A percentile compares a stretch with the other conserved stretches of the same genome.
Evolutionary conservation across 495 filamentous ascomycete species (phyloP).

Genomic region (Penicillium nucicola): DNA sequence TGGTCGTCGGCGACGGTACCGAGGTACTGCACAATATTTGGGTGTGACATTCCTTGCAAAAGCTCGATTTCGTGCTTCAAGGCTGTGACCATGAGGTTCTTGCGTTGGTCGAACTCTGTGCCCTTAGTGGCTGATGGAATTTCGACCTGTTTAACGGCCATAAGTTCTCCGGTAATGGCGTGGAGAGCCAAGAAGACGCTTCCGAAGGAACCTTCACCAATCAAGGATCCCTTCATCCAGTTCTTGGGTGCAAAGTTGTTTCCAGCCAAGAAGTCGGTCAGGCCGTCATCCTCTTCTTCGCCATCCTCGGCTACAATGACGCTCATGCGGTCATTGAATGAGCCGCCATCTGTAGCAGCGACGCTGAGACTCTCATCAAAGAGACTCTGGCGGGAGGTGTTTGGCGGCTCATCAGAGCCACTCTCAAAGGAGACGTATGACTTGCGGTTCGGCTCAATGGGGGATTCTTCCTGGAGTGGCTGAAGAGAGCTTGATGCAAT

Average conservation of each 20-base stretch:
- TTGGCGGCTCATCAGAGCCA: conserved; percentile 77
- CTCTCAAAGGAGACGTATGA: conserved; percentile 96
- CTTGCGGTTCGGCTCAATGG: conserved; percentile 84
- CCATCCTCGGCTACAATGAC: conserved; percentile 69
- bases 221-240: conserved; percentile 98
- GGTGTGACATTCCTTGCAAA: conserved; percentile 88
- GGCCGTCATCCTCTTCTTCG: conserved; percentile 76
- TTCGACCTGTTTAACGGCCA: conserved; percentile 98
- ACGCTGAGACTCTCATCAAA: conserved; percentile 75
- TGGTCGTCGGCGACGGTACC: conserved; percentile 87
- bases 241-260: conserved; percentile 93
- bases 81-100: conserved; percentile 96
- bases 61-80: conserved; percentile 95
- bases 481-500: conserved; percentile 85
- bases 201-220: conserved; percentile 95
- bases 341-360: conserved; percentile 59
- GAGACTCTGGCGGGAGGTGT: conserved; percentile 65
- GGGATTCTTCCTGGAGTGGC: conserved; percentile 86
- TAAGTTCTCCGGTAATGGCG: conserved; percentile 92
- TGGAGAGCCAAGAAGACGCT: conserved; percentile 97
- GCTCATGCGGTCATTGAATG: conserved; percentile 66
- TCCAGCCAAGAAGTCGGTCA: conserved; percentile 80
- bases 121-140: conserved; percentile 77
- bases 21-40: conserved; percentile 97
- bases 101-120: conserved; percentile 78